A percentile compares a stretch with the other conserved stretches of the same genome.
Evolutionary conservation across 371 early-diverging fungal species (phyloP).

Genomic region (Apophysomyces sp.): DNA sequence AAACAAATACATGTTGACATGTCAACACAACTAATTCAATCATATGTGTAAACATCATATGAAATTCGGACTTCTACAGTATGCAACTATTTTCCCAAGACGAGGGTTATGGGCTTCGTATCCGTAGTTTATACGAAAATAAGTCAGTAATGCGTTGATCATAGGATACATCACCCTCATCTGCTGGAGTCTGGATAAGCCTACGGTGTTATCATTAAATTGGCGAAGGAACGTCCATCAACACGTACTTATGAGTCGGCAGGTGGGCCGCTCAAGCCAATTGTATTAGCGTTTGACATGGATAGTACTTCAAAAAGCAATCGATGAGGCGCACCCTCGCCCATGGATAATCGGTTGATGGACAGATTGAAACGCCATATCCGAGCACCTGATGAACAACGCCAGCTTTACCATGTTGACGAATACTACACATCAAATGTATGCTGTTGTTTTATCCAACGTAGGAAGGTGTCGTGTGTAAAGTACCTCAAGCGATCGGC

Average conservation of each 20-base stretch:
- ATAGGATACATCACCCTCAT: neutral
- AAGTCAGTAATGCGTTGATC: neutral
- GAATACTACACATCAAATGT: neutral
- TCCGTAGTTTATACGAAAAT: neutral
- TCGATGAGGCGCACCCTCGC: neutral
- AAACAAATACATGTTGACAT: too few relatives aligned
- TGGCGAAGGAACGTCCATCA: too few relatives aligned
- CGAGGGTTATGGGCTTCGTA: neutral
- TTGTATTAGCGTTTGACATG: neutral
- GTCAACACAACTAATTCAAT: too few relatives aligned
- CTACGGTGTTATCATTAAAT: neutral
- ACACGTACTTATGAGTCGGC: too few relatives aligned
- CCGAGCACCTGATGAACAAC: neutral
- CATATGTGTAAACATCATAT: too few relatives aligned
- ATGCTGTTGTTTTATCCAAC: neutral
- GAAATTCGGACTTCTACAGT: too few relatives aligned
- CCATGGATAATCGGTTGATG: neutral
- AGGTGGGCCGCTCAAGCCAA: neutral
- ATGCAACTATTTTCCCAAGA: too few relatives aligned
- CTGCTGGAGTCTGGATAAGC: neutral
- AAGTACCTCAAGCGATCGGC: neutral
- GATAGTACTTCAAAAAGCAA: neutral
- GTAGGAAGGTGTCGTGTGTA: neutral
- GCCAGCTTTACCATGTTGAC: neutral
- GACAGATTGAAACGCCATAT: conserved; percentile 68